Evolutionary conservation across 805 yeast species (phyloP).

Genomic region (Suhomyces vadensis): DNA sequence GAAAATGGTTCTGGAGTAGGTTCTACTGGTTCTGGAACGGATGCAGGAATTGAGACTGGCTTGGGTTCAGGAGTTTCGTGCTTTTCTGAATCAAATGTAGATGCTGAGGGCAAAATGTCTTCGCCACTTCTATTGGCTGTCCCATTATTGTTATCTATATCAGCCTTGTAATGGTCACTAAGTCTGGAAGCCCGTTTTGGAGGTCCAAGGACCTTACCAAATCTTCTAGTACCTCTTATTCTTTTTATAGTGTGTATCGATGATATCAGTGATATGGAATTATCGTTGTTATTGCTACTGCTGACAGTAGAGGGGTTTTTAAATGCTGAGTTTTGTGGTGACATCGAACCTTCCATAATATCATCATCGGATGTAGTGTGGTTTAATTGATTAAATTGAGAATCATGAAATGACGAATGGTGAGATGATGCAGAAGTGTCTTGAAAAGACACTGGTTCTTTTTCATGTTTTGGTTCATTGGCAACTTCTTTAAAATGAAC

Average conservation of each 20-base stretch:
- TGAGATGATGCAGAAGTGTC: slow-evolving; percentile 9
- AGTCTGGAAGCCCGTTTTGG: slow-evolving; percentile 46
- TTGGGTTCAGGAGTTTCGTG: neutral
- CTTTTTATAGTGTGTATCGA: slow-evolving; percentile 23
- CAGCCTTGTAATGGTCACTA: slow-evolving; percentile 12
- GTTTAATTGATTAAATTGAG: slow-evolving; percentile 7
- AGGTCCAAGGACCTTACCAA: slow-evolving; percentile 47
- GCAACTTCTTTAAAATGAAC: slow-evolving; percentile 30
- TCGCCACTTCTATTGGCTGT: neutral
- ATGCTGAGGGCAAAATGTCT: slow-evolving; percentile 7
- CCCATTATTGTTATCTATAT: neutral
- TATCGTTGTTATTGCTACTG: slow-evolving; percentile 7
- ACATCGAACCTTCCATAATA: slow-evolving; percentile 10
- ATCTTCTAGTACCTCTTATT: slow-evolving; percentile 37
- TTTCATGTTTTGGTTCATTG: neutral
- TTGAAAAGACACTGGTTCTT: slow-evolving; percentile 4
- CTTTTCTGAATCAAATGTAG: slow-evolving; percentile 4
- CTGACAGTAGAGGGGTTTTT: slow-evolving; percentile 14
- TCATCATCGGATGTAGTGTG: slow-evolving; percentile 18
- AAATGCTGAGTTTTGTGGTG: slow-evolving; percentile 10
- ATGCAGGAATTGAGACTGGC: neutral
- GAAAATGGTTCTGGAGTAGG: neutral
- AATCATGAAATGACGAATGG: slow-evolving; percentile 5
- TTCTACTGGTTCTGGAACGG: slow-evolving; percentile 2
- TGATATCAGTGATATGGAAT: slow-evolving; percentile 4